Base-by-base conservation (phyloP, 2,329 filamentous ascomycete genomes). In the Diplodia scrobiculata region DNA sequence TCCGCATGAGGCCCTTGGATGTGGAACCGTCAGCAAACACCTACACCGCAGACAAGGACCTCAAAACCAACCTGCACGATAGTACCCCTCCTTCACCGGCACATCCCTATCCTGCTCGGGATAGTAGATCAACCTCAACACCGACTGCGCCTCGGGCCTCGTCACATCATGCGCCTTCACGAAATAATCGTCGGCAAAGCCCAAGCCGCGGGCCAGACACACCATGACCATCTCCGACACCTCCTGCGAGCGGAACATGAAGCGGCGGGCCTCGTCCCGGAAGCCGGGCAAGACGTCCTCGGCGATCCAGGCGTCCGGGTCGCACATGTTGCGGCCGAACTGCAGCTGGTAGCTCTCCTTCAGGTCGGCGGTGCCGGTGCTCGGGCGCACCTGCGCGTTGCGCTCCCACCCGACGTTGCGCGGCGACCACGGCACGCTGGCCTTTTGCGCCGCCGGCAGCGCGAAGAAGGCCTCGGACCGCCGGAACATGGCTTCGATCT, bases 301-400 rank as follows among this genome's bases (percentile, higher is more conserved):
- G 45, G 74, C 70, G 11, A 86, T 77, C 86, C 86, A 88, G 67
- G 78, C 75, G 52, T 78, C 80, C 5, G 60, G 50, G 27, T 62
- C 29, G 13, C 80, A 73, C 80, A 85, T 84, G 66, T 80, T 81
- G 59, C 78, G 77, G n/a, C 86, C 84, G 68, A 86, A 87, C 71
- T 88, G 86, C 73, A 88, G 77, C 72, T 88, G 86, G 71, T 87
- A 86, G 11, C 82, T 85, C 73, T 88, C 86, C 70, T 88, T 88
- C 59, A 79, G 81, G 73, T 89, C 86, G 1, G 83, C 79, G 1
- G 79, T 77, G 11, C 86, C 86, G 0, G 86, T 88, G 2, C 83
- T 86, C 0, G 85, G 85, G 13, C 86, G 81, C 51, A 88, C 76
- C 70, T 88, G 86, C 7, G 81, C 78, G 68, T 80, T 82, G 73